Conservation (phyloP, 2,329 filamentous ascomycete species). For the Ophiostoma fasciatum region DNA sequence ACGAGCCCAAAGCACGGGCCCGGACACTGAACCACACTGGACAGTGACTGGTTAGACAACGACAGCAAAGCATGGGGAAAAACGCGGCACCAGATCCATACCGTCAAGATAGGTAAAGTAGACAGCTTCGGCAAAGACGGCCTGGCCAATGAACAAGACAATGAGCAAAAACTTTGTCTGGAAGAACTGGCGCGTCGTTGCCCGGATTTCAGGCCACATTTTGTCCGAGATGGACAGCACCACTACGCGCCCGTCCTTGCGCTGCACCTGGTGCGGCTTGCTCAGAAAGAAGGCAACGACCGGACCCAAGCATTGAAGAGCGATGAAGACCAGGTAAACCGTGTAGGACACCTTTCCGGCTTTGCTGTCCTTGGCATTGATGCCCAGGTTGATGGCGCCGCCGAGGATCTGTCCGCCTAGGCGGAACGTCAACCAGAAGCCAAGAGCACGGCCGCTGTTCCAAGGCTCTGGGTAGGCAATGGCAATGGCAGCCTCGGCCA, state of each 20-base stretch:
- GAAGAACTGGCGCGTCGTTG: slow-evolving; percentile 43
- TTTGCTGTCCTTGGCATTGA: slow-evolving; percentile 37
- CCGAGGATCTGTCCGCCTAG: slow-evolving; percentile 54
- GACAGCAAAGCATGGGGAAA: too few relatives aligned
- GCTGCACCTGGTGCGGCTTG: slow-evolving; percentile 44
- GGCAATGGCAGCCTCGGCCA: slow-evolving; percentile 59
- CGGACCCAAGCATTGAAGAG: slow-evolving; percentile 49
- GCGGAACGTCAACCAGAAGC: slow-evolving; percentile 44
- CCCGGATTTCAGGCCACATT: slow-evolving; percentile 43
- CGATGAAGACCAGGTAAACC: slow-evolving; percentile 57
- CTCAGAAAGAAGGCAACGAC: slow-evolving; percentile 51
- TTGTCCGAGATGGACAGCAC: slow-evolving; percentile 40
- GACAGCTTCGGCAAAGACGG: slow-evolving; percentile 56
- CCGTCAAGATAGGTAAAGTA: slow-evolving; percentile 52
- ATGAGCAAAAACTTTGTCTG: slow-evolving; percentile 48
- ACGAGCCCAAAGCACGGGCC: slow-evolving; percentile 53
- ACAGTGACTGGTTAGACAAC: slow-evolving; percentile 2
- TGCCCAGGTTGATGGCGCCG: slow-evolving; percentile 54
- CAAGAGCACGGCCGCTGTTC: slow-evolving; percentile 49
- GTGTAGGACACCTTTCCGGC: slow-evolving; percentile 51
- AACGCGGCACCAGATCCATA: slow-evolving; percentile 15
- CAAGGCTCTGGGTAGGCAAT: slow-evolving; percentile 57
- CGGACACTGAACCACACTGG: slow-evolving; percentile 55
- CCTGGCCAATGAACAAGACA: slow-evolving; percentile 53
- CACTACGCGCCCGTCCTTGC: slow-evolving; percentile 49